Evolutionary conservation across 768 basidiomycete genomes (phyloP).

Genomic region (Mycena rebaudengoi): DNA sequence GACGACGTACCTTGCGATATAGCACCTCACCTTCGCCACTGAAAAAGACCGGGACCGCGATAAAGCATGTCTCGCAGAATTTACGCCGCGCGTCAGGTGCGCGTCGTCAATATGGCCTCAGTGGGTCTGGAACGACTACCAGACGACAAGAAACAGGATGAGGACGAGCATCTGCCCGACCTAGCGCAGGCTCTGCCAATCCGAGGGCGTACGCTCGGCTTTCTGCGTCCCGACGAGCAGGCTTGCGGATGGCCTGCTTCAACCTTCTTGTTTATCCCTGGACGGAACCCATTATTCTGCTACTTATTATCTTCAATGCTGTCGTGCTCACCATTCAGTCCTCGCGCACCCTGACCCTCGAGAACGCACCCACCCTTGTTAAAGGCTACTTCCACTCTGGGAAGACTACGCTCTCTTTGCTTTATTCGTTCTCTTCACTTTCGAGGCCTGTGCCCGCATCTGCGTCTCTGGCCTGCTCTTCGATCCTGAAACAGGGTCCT

Average conservation of each 20-base stretch:
- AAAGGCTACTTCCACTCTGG: slow-evolving; percentile 89
- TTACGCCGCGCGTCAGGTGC: slow-evolving; percentile 71
- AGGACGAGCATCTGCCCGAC: slow-evolving; percentile 52
- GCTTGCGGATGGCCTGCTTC: slow-evolving; percentile 70
- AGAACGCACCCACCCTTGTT: slow-evolving; percentile 49
- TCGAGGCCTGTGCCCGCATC: slow-evolving; percentile 90
- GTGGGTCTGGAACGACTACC: slow-evolving; percentile 68
- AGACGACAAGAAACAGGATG: slow-evolving; percentile 45
- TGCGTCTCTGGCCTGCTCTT: slow-evolving; percentile 89
- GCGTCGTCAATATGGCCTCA: slow-evolving; percentile 84
- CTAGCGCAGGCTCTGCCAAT: slow-evolving; percentile 58
- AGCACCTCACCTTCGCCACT: slow-evolving; percentile 64
- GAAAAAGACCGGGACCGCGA: slow-evolving; percentile 65
- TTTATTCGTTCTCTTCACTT: slow-evolving; percentile 85
- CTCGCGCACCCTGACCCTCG: slow-evolving; percentile 63
- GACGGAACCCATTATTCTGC: slow-evolving; percentile 87
- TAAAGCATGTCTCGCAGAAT: slow-evolving; percentile 65
- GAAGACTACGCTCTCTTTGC: slow-evolving; percentile 88
- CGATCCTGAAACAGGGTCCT: slow-evolving; percentile 77
- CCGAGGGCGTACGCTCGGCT: slow-evolving; percentile 81
- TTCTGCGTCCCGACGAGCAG: slow-evolving; percentile 75
- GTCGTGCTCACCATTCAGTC: slow-evolving; percentile 85
- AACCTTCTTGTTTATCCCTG: slow-evolving; percentile 79
- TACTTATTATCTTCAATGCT: slow-evolving; percentile 86
- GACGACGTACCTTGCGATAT: slow-evolving; percentile 57